phyloP scores from a whole-genome alignment of 306 rosid genomes.

The Acmispon strigosus region DNA sequence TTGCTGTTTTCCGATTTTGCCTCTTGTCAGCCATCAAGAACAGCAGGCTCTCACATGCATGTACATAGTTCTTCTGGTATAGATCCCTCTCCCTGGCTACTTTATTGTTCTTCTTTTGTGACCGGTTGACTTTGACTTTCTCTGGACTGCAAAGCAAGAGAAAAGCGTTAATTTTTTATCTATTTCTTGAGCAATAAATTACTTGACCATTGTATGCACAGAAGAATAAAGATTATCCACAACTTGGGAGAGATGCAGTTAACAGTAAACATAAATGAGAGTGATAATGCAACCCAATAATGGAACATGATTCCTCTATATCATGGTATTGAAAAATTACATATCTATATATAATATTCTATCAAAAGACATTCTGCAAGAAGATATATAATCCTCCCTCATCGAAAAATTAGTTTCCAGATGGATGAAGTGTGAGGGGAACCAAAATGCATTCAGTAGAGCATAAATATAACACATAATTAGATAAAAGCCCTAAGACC shows the following conservation, averaged over 20 bases:
- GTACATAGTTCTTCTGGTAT: constrained; percentile 66
- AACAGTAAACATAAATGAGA: not conserved
- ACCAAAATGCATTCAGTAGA: not conserved
- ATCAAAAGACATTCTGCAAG: not conserved
- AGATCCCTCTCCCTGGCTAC: constrained; percentile 61
- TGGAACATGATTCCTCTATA: not conserved
- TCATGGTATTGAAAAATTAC: not conserved
- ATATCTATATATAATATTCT: not conserved
- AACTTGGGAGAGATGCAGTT: not conserved
- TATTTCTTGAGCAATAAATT: constrained; percentile 1
- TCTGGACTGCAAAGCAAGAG: constrained; percentile 52
- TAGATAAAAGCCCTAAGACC: not conserved
- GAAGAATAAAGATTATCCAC: not conserved
- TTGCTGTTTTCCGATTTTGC: constrained; percentile 42
- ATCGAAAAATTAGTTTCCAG: not conserved
- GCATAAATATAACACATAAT: not conserved
- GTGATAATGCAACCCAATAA: not conserved
- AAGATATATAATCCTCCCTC: not conserved
- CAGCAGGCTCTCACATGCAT: constrained; percentile 85
- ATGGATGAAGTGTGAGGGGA: not conserved
- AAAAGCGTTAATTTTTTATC: not conserved
- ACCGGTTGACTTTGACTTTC: constrained; percentile 53
- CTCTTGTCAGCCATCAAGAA: constrained; percentile 53
- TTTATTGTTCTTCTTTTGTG: constrained; percentile 57
- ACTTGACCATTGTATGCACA: not conserved